Conservation (phyloP, 345 rosid genomes). For the Salix caprea region DNA sequence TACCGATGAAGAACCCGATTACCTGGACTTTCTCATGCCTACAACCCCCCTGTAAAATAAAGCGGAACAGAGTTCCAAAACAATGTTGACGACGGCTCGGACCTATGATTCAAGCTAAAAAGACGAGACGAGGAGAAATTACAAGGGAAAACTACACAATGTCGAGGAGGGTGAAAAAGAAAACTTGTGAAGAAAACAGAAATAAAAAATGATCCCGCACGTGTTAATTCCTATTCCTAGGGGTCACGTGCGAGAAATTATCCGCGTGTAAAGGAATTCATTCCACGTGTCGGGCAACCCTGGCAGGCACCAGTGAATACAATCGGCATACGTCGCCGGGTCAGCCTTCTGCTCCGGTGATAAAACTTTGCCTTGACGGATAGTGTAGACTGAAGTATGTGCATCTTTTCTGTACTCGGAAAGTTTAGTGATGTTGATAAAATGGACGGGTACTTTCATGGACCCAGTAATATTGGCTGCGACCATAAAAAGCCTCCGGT, state of each 20-base stretch:
- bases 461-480: constrained; percentile 49
- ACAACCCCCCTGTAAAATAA: background rate
- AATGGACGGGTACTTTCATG: constrained; percentile 54
- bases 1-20: too few relatives aligned
- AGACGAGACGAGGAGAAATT: background rate
- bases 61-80: background rate
- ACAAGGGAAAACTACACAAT: background rate
- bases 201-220: background rate
- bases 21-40: background rate
- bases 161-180: background rate
- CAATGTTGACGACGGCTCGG: background rate
- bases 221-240: background rate
- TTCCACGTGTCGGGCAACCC: constrained; percentile 96
- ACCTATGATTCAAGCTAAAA: background rate
- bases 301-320: constrained; percentile 97
- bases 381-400: constrained; percentile 75
- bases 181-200: background rate
- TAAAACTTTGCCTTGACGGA: constrained; percentile 75
- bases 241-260: constrained; percentile 60
- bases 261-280: constrained; percentile 72
- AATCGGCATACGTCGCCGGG: constrained; percentile 79
- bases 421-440: constrained; percentile 63
- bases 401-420: constrained; percentile 90
- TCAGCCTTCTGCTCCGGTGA: constrained; percentile 73
- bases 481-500: constrained; percentile 46